phyloP scores from a whole-genome alignment of 352 stramenopile species.

The Phytophthora cajani region DNA sequence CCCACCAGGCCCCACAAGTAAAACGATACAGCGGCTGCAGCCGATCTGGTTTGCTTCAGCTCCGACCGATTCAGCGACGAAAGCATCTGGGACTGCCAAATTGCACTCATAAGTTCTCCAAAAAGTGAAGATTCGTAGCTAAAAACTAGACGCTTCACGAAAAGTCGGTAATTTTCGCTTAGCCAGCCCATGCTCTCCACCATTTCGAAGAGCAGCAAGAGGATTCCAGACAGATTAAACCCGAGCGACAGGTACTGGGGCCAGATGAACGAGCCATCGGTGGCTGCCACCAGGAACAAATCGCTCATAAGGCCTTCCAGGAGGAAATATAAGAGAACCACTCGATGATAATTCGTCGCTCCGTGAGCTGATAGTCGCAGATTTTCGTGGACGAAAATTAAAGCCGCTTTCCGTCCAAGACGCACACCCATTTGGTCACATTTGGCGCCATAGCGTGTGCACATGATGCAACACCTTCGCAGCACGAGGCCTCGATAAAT shows the following conservation, averaged over 20 bases:
- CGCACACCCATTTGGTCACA: not conserved
- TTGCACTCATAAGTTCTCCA: not conserved
- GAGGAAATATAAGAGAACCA: conserved; percentile 6
- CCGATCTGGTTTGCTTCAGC: not conserved
- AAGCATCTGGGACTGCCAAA: conserved; percentile 11
- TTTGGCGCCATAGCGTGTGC: conserved; percentile 9
- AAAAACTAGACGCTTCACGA: conserved; percentile 6
- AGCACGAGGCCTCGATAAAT: conserved; percentile 11
- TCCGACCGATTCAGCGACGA: conserved; percentile 12
- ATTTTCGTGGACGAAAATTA: conserved; percentile 12
- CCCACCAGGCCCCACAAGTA: conserved; percentile 21
- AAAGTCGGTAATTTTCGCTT: conserved; percentile 4
- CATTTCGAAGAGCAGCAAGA: conserved; percentile 10
- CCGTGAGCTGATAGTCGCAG: conserved; percentile 10
- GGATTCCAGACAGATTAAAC: conserved; percentile 15
- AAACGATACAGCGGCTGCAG: conserved; percentile 7
- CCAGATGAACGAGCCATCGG: conserved; percentile 11
- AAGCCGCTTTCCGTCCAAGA: conserved; percentile 1
- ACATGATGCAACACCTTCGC: conserved; percentile 7
- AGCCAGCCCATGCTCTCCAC: conserved; percentile 1
- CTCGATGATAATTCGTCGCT: conserved; percentile 13
- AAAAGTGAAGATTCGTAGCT: conserved; percentile 9
- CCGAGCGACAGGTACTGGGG: conserved; percentile 12
- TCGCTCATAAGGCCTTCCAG: conserved; percentile 18
- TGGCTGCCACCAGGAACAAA: conserved; percentile 12